These are phyloP conservation scores for Termitomyces titanicus DNA, from an alignment of 768 basidiomycete species.

Conservation along the genomic window DNA sequence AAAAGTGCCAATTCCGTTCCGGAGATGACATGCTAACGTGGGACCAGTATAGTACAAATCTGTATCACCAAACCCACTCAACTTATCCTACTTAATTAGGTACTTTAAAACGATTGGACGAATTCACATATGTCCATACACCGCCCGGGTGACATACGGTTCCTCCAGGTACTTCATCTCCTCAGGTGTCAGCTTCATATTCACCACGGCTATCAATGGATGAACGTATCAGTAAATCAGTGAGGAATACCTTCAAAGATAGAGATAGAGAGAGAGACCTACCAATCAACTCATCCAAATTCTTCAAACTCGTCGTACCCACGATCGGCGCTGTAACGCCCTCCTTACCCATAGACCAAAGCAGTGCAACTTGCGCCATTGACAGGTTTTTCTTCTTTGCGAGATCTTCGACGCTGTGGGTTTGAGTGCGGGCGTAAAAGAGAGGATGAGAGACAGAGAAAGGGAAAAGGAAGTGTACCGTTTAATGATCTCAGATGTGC, in stretches of 20 bases:
- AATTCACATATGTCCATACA: neutral
- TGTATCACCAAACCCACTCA: too few relatives aligned
- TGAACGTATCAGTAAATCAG: neutral
- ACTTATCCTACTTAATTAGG: too few relatives aligned
- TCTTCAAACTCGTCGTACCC: constrained; percentile 48
- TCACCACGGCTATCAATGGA: constrained; percentile 30
- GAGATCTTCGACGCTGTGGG: constrained; percentile 47
- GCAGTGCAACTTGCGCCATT: constrained; percentile 57
- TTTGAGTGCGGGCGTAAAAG: neutral
- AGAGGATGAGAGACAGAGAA: constrained; percentile 5
- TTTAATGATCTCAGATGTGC: constrained; percentile 33
- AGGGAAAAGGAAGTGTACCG: constrained; percentile 27
- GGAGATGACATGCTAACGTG: too few relatives aligned
- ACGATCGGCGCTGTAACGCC: constrained; percentile 58
- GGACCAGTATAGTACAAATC: too few relatives aligned
- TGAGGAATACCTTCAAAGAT: neutral
- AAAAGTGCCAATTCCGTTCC: too few relatives aligned
- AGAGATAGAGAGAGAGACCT: neutral
- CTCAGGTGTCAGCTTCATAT: constrained; percentile 49
- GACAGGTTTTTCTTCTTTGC: constrained; percentile 45
- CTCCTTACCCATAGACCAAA: constrained; percentile 47
- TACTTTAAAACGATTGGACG: too few relatives aligned
- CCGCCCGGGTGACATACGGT: constrained; percentile 31
- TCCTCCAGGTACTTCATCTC: constrained; percentile 56
- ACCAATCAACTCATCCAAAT: constrained; percentile 51